Base-by-base conservation (phyloP, 768 basidiomycete species). In the Mycena galopus region DNA sequence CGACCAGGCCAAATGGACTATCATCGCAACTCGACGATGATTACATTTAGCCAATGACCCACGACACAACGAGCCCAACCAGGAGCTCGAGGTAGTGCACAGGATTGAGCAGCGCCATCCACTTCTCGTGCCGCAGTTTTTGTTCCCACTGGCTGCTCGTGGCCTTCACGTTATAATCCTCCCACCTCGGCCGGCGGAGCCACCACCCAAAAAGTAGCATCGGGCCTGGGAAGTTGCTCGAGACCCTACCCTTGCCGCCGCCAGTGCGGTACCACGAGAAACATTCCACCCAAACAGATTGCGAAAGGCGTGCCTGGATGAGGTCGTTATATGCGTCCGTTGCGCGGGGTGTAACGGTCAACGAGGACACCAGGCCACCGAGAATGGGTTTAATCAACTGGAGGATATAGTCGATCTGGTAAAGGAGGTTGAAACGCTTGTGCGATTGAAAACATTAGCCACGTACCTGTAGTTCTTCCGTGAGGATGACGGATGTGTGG, bases 251-350 rank as follows among this genome's bases (percentile, higher is more conserved):
- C 8, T 64, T 78, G 8, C 81, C 79, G 8, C 81, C 79, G 10
- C 79, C 80, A 1, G 76, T 77, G 2, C 83, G 82, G 72, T 86
- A 84, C 85, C 85, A 88, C 16, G 86, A 86, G 23, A 72, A 60
- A 71, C 84, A 87, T 11, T 79, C 74, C 37, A 77, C 44, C 23
- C 80, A 81, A 4, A 60, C 58, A 10, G 66, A 67, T 5, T 33
- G 23, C 17, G 66, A 29, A 17, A 67, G 58, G 17, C 56, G 29
- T 5, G 30, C 19, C 1, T 67, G 66, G n/a, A 67, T 59, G 27
- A 32, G 30, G 4, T 73, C 83, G 51, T 57, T 66, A 17, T 66
- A 66, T 6, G 27, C 19, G 29, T 66, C 53, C n/a, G 64, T 65
- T 14, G 65, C 65, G 5, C 19, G 35, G 29, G 65, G 1, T 29